Percentiles rank a stretch among this genome's conserved stretches.
phyloP scores from a whole-genome alignment of 345 rosid species.

The Bruguiera parviflora region DNA sequence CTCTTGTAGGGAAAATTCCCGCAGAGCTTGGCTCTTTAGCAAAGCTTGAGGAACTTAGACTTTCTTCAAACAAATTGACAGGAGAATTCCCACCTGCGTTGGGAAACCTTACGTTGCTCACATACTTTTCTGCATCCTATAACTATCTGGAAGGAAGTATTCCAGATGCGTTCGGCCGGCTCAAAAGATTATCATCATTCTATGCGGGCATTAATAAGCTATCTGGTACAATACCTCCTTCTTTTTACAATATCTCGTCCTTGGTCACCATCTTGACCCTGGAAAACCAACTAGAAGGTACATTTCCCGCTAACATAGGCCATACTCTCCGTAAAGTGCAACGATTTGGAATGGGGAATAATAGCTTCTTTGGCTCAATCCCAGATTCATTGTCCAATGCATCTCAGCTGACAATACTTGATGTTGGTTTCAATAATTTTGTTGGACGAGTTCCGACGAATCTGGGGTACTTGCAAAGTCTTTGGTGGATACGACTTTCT shows the following conservation, averaged over 20 bases:
- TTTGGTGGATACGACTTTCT: constrained; percentile 13
- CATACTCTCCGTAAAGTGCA: constrained; percentile 7
- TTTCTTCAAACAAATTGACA: constrained; percentile 14
- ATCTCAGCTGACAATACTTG: constrained; percentile 13
- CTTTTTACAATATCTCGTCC: constrained; percentile 25
- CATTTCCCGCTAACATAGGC: constrained; percentile 16
- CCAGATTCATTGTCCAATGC: constrained; percentile 32
- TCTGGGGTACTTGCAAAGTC: constrained; percentile 13
- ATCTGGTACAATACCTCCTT: constrained; percentile 22
- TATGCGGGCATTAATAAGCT: constrained; percentile 3
- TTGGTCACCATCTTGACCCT: not conserved
- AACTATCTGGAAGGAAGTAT: constrained; percentile 15
- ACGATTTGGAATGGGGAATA: constrained; percentile 6
- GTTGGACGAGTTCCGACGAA: constrained; percentile 15
- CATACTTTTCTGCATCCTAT: not conserved
- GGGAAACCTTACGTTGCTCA: constrained; percentile 15
- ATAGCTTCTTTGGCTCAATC: constrained; percentile 27
- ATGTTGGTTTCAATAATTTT: not conserved
- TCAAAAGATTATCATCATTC: not conserved
- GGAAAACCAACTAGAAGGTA: constrained; percentile 8
- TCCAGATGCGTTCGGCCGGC: constrained; percentile 17
- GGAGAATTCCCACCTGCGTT: constrained; percentile 18
- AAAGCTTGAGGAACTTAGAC: constrained; percentile 14
- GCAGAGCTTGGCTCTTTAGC: constrained; percentile 13
- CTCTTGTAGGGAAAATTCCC: constrained; percentile 16